Evolutionary conservation across 1,284 basidiomycete species (phyloP).

Genomic region (Taiwanofungus camphoratus): DNA sequence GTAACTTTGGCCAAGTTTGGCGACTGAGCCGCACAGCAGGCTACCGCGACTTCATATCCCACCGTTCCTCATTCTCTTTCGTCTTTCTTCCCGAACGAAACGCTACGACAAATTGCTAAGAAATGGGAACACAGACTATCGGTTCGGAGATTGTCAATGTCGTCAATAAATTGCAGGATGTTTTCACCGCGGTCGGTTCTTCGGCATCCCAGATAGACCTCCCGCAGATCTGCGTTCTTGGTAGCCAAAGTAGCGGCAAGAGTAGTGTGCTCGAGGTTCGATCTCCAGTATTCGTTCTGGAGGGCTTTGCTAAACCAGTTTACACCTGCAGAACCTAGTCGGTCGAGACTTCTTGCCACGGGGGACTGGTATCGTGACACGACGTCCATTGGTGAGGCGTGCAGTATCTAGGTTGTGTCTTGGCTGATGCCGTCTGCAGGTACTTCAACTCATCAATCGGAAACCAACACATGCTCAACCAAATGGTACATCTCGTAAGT

Average conservation of each 20-base stretch:
- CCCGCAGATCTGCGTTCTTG: constrained; percentile 82
- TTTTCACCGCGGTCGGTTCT: constrained; percentile 76
- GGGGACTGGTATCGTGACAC: constrained; percentile 96
- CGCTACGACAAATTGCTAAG: not conserved
- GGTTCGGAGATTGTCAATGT: constrained; percentile 73
- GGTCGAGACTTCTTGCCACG: constrained; percentile 96
- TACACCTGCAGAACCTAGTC: constrained; percentile 78
- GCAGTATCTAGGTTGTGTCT: constrained; percentile 17
- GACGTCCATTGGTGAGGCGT: constrained; percentile 74
- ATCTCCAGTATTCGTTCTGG: not conserved
- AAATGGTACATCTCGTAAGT: constrained; percentile 41
- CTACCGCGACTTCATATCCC: constrained; percentile 12
- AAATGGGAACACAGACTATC: constrained; percentile 55
- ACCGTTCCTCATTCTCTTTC: constrained; percentile 15
- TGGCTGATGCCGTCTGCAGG: constrained; percentile 36
- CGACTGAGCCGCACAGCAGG: constrained; percentile 1
- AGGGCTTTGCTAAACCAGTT: not conserved
- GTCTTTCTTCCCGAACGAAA: constrained; percentile 5
- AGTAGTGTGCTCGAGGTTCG: constrained; percentile 81
- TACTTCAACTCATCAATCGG: constrained; percentile 93
- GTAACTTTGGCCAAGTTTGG: constrained; percentile 12
- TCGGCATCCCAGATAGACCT: constrained; percentile 74
- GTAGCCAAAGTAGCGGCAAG: constrained; percentile 84
- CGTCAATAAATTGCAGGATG: constrained; percentile 83
- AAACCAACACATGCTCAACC: constrained; percentile 43